phyloP scores from a whole-genome alignment of 1,139 yeast species.

The Diutina scorzettiae region DNA sequence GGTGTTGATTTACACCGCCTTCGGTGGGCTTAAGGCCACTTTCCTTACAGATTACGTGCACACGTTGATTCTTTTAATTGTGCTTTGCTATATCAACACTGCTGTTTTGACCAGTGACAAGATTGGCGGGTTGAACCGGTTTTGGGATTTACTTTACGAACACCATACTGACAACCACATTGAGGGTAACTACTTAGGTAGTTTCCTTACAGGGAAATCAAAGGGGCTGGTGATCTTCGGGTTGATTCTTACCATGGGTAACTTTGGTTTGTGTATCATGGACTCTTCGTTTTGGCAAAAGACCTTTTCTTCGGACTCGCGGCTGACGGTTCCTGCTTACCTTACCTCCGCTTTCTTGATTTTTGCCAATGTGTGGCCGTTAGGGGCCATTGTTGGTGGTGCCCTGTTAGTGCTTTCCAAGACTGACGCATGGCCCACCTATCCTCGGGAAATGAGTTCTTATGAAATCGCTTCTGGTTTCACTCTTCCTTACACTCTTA shows the following conservation, averaged over 20 bases:
- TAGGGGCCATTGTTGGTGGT: constrained; percentile 20
- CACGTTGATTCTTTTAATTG: constrained; percentile 26
- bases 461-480: constrained; percentile 19
- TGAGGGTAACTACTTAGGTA: constrained; percentile 23
- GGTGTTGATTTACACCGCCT: constrained; percentile 38
- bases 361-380: constrained; percentile 22
- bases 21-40: constrained; percentile 87
- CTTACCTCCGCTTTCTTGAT: constrained; percentile 21
- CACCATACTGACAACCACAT: constrained; percentile 13
- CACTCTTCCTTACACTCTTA: constrained; percentile 18
- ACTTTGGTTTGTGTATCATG: constrained; percentile 21
- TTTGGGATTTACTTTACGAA: constrained; percentile 15
- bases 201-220: constrained; percentile 23
- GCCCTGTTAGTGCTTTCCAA: constrained; percentile 17
- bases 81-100: constrained; percentile 15
- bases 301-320: constrained; percentile 21
- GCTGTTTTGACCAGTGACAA: constrained; percentile 16
- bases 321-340: constrained; percentile 27
- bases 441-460: constrained; percentile 17
- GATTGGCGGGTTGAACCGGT: constrained; percentile 20
- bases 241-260: constrained; percentile 18
- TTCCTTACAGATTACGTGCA: constrained; percentile 42
- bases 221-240: constrained; percentile 21
- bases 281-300: constrained; percentile 25
- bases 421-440: constrained; percentile 18